phyloP scores from a whole-genome alignment of 768 basidiomycete genomes.

The Termitomyces sp. region DNA sequence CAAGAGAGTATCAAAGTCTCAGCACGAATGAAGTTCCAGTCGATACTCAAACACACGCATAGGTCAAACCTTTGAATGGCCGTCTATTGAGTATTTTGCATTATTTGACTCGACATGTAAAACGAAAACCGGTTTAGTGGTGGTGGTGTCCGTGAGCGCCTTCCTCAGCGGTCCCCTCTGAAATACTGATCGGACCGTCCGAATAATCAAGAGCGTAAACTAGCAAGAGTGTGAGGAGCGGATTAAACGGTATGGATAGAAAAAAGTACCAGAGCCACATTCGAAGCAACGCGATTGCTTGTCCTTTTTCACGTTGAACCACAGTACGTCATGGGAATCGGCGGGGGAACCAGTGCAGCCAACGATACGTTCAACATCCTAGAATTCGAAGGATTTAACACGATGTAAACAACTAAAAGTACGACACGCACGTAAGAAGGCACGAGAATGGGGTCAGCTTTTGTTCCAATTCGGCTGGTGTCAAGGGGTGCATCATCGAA shows the following conservation, averaged over 20 bases:
- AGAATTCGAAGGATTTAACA: not conserved
- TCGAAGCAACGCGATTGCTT: conserved; percentile 81
- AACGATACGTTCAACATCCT: conserved; percentile 81
- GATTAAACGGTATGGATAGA: not conserved
- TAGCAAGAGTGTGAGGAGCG: conserved; percentile 21
- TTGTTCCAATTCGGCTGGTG: conserved; percentile 81
- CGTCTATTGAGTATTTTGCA: conserved; percentile 4
- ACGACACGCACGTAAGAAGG: conserved; percentile 67
- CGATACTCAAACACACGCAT: not conserved
- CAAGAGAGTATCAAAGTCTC: not conserved
- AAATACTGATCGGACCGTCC: conserved; percentile 3
- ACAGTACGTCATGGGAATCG: conserved; percentile 91
- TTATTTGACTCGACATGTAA: not conserved
- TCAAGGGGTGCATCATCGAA: conserved; percentile 89
- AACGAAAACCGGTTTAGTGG: conserved; percentile 6
- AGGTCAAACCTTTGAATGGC: not conserved
- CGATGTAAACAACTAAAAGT: not conserved
- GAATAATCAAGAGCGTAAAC: conserved; percentile 68
- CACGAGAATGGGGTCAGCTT: conserved; percentile 82
- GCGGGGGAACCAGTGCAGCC: conserved; percentile 95
- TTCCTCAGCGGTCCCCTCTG: conserved; percentile 2
- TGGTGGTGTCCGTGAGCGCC: not conserved
- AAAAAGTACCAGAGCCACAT: conserved; percentile 76
- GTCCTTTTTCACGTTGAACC: conserved; percentile 68
- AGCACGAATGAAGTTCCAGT: not conserved